Evolutionary conservation across 176 grass and related monocot species (phyloP), one percentile per base, ranked within the genome.

Genomic region (Phyllostachys edulis): DNA sequence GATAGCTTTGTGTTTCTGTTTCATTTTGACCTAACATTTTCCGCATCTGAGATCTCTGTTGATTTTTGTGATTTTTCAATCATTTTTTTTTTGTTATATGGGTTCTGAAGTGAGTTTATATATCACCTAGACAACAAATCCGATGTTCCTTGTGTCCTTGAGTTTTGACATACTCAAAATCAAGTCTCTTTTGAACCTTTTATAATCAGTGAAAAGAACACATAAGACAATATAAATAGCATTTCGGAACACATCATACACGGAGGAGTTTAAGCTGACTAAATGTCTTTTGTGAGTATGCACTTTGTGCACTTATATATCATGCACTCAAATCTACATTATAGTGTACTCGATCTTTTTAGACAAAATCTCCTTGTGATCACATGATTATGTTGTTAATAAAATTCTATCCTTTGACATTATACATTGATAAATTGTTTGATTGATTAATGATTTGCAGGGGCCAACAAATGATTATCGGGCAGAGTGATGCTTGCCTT

Each of bases 401-500:
- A 17, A 56, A 9, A 59, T 45, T 75, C 18, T 47, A 59, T 37
- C 21, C 40, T 67, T 67, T 68, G 8, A 23, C 18, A 75, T 46
- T 44, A 24, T 67, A 42, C 45, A 68, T n/a, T 50, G 42, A 60
- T 66, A 15, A 73, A 73, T 49, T 37, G 5, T 61, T 81, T 77
- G 6, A 55, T 65, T 90, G 78, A 23, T 86, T n/a, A 34, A 34
- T 34, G 32, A 34, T 34, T 34, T 86, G 36, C 44, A 98, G 96
- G 85, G 96, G 11, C 96, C 96, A 63, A 93, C 80, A 86, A 85
- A 87, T 49, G 96, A 90, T 72, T 95, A 90, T 57, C 91, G 91
- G 85, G 96, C 47, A 95, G 47, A 77, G 96, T 98, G 69, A 79
- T 98, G 86, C 96, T 98, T 90, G 85, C 96, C 73, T 98, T 98